Evolutionary conservation across 352 stramenopile genomes (phyloP).

Genomic region (Peronospora tabacina): DNA sequence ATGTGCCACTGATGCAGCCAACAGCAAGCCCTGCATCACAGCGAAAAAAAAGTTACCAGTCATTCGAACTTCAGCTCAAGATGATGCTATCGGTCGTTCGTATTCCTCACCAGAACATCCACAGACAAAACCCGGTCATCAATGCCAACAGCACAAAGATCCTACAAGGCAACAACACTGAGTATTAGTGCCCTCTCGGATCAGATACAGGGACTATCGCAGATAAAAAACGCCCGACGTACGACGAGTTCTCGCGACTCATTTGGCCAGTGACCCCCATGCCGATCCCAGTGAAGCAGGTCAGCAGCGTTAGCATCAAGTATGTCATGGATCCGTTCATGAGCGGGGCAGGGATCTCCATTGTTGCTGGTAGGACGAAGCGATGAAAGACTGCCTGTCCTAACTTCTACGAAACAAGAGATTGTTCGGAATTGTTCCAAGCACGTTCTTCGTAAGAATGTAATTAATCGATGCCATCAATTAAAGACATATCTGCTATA

Average conservation of each 20-base stretch:
- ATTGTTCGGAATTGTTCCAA: background rate
- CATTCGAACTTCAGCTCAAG: too few relatives aligned
- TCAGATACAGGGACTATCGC: background rate
- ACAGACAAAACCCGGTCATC: slow-evolving; percentile 79
- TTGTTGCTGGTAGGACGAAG: slow-evolving; percentile 20
- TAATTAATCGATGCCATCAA: background rate
- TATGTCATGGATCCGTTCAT: slow-evolving; percentile 82
- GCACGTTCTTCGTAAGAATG: background rate
- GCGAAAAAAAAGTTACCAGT: slow-evolving; percentile 1
- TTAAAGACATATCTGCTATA: background rate
- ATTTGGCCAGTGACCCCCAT: slow-evolving; percentile 80
- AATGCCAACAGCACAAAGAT: slow-evolving; percentile 77
- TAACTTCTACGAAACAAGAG: background rate
- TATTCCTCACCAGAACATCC: slow-evolving; percentile 76
- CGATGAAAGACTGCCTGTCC: background rate
- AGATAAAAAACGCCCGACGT: slow-evolving; percentile 30
- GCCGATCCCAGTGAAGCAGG: slow-evolving; percentile 67
- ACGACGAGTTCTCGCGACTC: slow-evolving; percentile 79
- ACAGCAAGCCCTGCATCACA: slow-evolving; percentile 62
- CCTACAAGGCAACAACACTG: slow-evolving; percentile 19
- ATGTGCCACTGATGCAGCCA: slow-evolving; percentile 89
- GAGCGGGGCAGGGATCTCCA: slow-evolving; percentile 73
- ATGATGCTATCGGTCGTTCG: too few relatives aligned
- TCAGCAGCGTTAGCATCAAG: slow-evolving; percentile 75
- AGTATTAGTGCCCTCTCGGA: background rate